Conservation (phyloP, 75 land plant genomes). For the Adiantum capillusveneris region DNA sequence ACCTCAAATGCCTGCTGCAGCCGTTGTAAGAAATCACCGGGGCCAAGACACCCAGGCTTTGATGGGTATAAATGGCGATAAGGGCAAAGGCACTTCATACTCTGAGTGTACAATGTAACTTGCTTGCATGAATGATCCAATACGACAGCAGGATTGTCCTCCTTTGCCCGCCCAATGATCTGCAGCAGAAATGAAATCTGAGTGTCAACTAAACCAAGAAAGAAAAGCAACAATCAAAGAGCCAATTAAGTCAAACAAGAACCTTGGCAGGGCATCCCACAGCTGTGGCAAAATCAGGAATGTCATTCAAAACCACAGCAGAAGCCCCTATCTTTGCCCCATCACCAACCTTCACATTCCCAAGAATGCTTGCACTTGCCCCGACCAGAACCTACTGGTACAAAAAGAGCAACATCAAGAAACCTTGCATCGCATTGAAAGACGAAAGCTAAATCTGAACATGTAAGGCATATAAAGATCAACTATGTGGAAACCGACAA, state of each 20-base stretch:
- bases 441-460: too few species aligned
- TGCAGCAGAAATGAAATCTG: not conserved
- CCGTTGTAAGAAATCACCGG: not conserved
- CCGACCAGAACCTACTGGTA: slow-evolving; percentile 44
- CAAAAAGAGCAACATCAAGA: too few species aligned
- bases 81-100: slow-evolving; percentile 2
- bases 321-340: slow-evolving; percentile 75
- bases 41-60: slow-evolving; percentile 1
- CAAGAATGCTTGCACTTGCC: slow-evolving; percentile 63
- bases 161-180: slow-evolving; percentile 4
- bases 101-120: not conserved
- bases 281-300: slow-evolving; percentile 60
- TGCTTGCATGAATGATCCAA: slow-evolving; percentile 1
- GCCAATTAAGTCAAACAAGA: not conserved
- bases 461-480: too few species aligned
- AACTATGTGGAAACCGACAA: too few species aligned
- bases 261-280: slow-evolving; percentile 70
- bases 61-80: slow-evolving; percentile 1
- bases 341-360: slow-evolving; percentile 51
- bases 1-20: not conserved
- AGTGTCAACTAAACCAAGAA: not conserved
- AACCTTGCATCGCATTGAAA: too few species aligned
- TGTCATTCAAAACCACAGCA: slow-evolving; percentile 55
- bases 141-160: not conserved
- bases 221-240: not conserved